Base-by-base conservation (phyloP, 768 basidiomycete species). In the Clathrus columnatus region DNA sequence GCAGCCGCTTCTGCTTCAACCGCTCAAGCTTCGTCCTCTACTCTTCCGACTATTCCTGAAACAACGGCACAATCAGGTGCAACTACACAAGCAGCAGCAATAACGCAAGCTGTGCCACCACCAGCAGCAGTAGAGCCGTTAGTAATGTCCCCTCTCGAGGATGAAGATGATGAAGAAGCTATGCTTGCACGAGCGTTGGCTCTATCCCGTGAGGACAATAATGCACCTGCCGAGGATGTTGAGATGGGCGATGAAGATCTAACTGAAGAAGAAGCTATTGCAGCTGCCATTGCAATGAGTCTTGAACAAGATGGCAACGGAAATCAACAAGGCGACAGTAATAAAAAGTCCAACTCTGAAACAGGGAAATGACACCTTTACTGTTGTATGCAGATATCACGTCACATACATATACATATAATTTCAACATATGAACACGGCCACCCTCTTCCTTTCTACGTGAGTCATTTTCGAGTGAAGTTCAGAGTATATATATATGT, bases 211-310 rank as follows among this genome's bases (percentile, higher is more conserved):
- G 48, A 28, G 17, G 51, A 46, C n/a, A 61, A 56, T 17, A 53
- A 43, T 21, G 59, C 70, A 65, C 75, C 70, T 41, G 70, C 64
- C 7, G 71, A 68, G 18, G 70, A 63, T 7, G 77, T 73, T 1
- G 81, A 73, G 32, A 79, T 79, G 1, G 81, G 77, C 21, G 89
- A 85, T 2, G 82, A 82, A 51, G 83, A 82, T 51, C 74, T 83
- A 64, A 80, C 81, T 57, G 91, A 94, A 64, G 94, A 96, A 61
- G 92, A 85, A 52, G 93, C 85, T 28, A 97, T 97, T 65, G 82
- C 85, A 46, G 75, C 82, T 46, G 96, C 95, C 14, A 97, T 96
- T 61, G 83, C 82, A 68, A 91, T 95, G 91, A 95, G 92, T 65
- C 86, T 95, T 88, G 78, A 83, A 65, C 75, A 75, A 48, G 74